phyloP scores from a whole-genome alignment of 768 basidiomycete species.

The Gloeostereum incarnatum region DNA sequence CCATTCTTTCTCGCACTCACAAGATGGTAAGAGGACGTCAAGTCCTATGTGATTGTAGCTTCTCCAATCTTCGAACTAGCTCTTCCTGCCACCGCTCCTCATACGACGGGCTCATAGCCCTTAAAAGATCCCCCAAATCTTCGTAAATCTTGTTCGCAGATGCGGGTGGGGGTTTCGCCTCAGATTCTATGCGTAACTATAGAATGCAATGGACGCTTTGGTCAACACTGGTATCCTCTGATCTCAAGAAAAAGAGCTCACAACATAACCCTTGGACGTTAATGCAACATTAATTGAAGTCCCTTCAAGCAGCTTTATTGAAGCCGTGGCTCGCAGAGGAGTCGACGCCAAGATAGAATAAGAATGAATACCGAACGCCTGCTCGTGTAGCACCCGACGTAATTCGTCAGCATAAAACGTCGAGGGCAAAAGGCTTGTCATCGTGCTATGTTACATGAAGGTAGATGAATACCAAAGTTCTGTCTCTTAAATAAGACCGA shows the following conservation, averaged over 20 bases:
- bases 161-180: constrained; percentile 3
- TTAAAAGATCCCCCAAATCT: constrained; percentile 49
- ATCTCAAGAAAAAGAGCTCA: too few species aligned
- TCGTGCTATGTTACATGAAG: background rate
- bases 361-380: constrained; percentile 43
- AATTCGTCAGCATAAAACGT: constrained; percentile 32
- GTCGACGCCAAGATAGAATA: constrained; percentile 32
- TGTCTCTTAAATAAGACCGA: too few species aligned
- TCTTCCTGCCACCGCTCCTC: constrained; percentile 32
- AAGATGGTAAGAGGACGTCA: constrained; percentile 6
- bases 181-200: constrained; percentile 6
- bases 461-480: too few species aligned
- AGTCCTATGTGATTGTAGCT: constrained; percentile 16
- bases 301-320: constrained; percentile 50
- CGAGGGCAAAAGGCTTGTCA: background rate
- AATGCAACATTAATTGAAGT: constrained; percentile 34
- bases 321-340: constrained; percentile 39
- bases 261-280: constrained; percentile 47
- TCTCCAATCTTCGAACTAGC: constrained; percentile 39
- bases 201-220: background rate
- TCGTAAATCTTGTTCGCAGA: constrained; percentile 32
- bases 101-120: constrained; percentile 46
- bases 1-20: constrained; percentile 9
- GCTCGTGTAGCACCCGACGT: constrained; percentile 43
- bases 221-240: too few species aligned